A percentile compares a stretch with the other conserved stretches of the same genome.
These are phyloP conservation scores for Trichoderma lentiforme DNA, from an alignment of 2,329 filamentous ascomycete genomes.

Conservation along the genomic window DNA sequence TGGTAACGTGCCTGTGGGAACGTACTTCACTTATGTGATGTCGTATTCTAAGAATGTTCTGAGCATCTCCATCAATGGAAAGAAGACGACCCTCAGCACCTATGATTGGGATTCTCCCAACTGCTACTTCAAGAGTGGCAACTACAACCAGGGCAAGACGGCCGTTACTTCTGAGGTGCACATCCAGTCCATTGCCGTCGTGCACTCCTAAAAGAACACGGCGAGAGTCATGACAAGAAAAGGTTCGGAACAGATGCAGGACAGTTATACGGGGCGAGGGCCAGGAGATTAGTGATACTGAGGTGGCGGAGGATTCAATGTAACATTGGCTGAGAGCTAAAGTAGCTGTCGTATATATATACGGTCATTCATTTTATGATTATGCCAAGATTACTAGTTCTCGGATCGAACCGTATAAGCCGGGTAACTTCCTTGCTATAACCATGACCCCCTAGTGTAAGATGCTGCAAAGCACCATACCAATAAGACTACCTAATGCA, in stretches of 20 bases:
- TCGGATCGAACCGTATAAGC: not conserved
- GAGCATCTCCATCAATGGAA: slow-evolving; percentile 32
- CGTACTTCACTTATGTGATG: slow-evolving; percentile 37
- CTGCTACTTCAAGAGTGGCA: slow-evolving; percentile 39
- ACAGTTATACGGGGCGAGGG: not conserved
- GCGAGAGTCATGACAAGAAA: not conserved
- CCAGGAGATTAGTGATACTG: not conserved
- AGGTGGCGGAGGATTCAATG: not conserved
- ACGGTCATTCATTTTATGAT: not conserved
- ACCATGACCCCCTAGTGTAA: not conserved
- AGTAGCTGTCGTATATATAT: not conserved
- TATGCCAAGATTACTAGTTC: not conserved
- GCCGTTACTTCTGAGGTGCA: slow-evolving; percentile 26
- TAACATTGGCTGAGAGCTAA: not conserved
- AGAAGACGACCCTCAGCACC: slow-evolving; percentile 27
- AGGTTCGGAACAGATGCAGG: not conserved
- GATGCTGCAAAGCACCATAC: not conserved
- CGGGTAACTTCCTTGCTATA: not conserved
- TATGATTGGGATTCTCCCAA: slow-evolving; percentile 29
- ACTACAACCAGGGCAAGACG: slow-evolving; percentile 35
- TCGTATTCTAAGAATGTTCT: slow-evolving; percentile 34
- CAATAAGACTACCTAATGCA: not conserved
- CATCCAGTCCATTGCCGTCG: slow-evolving; percentile 22
- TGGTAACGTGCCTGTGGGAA: slow-evolving; percentile 32
- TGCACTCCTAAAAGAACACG: slow-evolving; percentile 26